Percentiles rank a stretch among this genome's conserved stretches.
phyloP scores from a whole-genome alignment of 495 filamentous ascomycete genomes.

The Hypoxylon perforatum region DNA sequence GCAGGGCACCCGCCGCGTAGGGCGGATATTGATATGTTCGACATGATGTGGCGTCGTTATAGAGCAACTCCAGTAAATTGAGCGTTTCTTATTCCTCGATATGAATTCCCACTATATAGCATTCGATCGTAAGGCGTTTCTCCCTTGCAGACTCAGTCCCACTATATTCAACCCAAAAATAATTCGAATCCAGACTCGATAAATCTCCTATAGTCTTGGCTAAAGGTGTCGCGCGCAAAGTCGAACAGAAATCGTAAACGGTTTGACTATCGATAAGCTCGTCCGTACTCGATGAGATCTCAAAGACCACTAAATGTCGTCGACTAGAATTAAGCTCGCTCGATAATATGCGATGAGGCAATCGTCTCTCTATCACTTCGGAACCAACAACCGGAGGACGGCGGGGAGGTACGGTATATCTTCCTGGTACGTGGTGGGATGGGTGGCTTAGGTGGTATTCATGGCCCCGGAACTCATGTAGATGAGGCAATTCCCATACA shows the following conservation, averaged over 20 bases:
- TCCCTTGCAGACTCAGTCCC: neutral
- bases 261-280: slow-evolving; percentile 6
- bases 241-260: slow-evolving; percentile 7
- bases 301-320: slow-evolving; percentile 6
- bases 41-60: slow-evolving; percentile 39
- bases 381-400: neutral
- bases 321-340: slow-evolving; percentile 11
- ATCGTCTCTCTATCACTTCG: slow-evolving; percentile 33
- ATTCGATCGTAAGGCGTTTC: neutral
- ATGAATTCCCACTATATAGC: neutral
- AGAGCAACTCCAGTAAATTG: neutral
- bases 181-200: slow-evolving; percentile 2
- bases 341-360: slow-evolving; percentile 5
- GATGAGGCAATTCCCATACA: slow-evolving; percentile 43
- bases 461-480: slow-evolving; percentile 32
- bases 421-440: slow-evolving; percentile 20
- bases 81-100: slow-evolving; percentile 2
- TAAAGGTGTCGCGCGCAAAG: slow-evolving; percentile 10
- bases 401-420: slow-evolving; percentile 12
- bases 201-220: neutral
- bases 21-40: slow-evolving; percentile 36
- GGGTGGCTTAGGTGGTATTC: slow-evolving; percentile 34
- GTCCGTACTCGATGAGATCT: slow-evolving; percentile 8
- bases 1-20: slow-evolving; percentile 41
- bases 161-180: slow-evolving; percentile 7